Evolutionary conservation across 2,329 filamentous ascomycete genomes (phyloP), one percentile per base, ranked within the genome.

Genomic region (Venturia aucupariae): DNA sequence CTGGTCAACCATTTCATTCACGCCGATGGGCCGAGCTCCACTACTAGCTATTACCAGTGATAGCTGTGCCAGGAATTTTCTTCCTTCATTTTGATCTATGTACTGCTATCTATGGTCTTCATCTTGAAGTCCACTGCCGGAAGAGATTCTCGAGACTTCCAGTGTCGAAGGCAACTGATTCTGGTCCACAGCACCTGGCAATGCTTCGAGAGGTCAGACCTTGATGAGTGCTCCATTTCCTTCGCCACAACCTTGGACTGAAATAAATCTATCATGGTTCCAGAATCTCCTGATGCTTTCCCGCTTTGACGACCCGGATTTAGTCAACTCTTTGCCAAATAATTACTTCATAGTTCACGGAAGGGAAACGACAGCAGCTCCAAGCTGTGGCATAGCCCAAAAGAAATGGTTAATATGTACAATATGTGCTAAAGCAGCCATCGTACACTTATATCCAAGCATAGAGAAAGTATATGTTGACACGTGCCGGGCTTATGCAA

Each of bases 1-100:
- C 30, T 19, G 48, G 17, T 54, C 48, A 54, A 32, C 48, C 51
- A 57, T 35, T 57, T 57, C 51, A 57, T 32, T 35, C 51, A 57
- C 27, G 51, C 51, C 27, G 51, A 57, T 57, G 27, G 30, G 15
- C 51, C 51, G 51, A 57, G 51, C n/a, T 22, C 35, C 17, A 11
- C 30, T 57, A n/a, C 27, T 41, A 30, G 7, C 27, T 41, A 30
- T 8, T 57, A 35, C 51, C 51, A 35, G 30, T 32, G 27, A 57
- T 8, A 57, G 19, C 22, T n/a, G 48, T 57, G n/a, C 30, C 51
- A 35, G 27, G 27, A 35, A 57, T 57, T n/a, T 51, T 27, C 11
- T 10, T 7, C 11, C 11, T n/a, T 35, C 51, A 35, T 57, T 51
- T 22, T 35, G 30, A 10, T 57, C 51, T 57, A 57, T 35, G 30